phyloP scores from a whole-genome alignment of 805 yeast genomes.

The Candida maesae region DNA sequence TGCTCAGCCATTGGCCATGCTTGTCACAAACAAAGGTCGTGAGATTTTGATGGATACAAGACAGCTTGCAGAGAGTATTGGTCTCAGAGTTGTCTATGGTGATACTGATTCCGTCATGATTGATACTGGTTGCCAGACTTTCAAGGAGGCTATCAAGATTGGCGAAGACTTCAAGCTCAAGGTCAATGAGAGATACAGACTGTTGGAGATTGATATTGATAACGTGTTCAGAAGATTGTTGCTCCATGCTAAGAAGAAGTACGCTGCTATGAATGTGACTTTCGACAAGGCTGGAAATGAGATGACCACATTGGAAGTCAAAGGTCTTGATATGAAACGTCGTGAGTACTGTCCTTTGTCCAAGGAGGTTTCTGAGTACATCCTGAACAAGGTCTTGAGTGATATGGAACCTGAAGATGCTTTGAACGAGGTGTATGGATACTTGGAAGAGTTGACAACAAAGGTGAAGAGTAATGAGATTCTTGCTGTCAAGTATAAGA shows the following conservation, averaged over 20 bases:
- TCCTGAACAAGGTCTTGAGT: slow-evolving; percentile 65
- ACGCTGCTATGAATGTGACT: slow-evolving; percentile 80
- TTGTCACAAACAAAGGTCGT: slow-evolving; percentile 92
- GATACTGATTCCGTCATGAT: slow-evolving; percentile 99
- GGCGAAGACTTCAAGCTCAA: slow-evolving; percentile 81
- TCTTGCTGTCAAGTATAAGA: slow-evolving; percentile 64
- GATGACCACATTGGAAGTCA: slow-evolving; percentile 69
- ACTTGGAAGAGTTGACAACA: slow-evolving; percentile 56
- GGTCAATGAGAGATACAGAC: slow-evolving; percentile 84
- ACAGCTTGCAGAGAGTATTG: slow-evolving; percentile 83
- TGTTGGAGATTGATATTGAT: slow-evolving; percentile 92
- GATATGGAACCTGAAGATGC: slow-evolving; percentile 77
- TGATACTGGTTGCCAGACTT: slow-evolving; percentile 73
- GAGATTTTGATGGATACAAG: slow-evolving; percentile 92
- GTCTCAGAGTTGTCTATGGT: slow-evolving; percentile 88
- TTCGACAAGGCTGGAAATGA: slow-evolving; percentile 52
- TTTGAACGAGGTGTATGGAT: slow-evolving; percentile 63
- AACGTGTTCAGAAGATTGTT: slow-evolving; percentile 82
- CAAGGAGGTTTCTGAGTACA: slow-evolving; percentile 77
- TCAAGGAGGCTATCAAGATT: slow-evolving; percentile 69
- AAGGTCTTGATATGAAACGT: slow-evolving; percentile 95
- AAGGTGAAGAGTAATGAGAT: slow-evolving; percentile 60
- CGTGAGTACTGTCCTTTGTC: slow-evolving; percentile 95
- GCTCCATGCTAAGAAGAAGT: slow-evolving; percentile 93
- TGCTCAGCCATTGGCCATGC: slow-evolving; percentile 93